Evolutionary conservation across 768 basidiomycete genomes (phyloP), one percentile per base, ranked within the genome.

Genomic region (Clavaria fumosa): DNA sequence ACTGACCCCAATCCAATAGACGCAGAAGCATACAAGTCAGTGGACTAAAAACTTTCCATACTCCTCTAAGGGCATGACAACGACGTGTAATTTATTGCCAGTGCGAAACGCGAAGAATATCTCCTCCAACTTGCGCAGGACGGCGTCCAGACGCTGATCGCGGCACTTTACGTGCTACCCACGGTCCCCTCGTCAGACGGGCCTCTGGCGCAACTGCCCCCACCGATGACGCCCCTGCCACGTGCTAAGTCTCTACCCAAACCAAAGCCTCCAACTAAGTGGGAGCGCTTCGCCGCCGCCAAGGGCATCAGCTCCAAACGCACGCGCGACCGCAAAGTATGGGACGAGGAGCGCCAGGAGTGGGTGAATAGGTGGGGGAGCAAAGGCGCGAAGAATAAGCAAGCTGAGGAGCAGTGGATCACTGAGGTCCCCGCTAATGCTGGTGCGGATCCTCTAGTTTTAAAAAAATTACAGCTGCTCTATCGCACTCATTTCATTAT

Each of bases 331-430:
- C 81, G 71, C 61, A 76, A 77, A 48, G 70, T 76, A 4, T 97
- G 85, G 84, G 90, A 97, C 55, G 91, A 97, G 49, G 90, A 93
- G 56, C 74, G 69, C 52, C 88, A 95, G 56, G 82, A 81, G 12
- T 97, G 85, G 81, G 81, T 91, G 4, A 69, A 77, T 41, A 65
- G 85, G 31, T 97, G 91, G 91, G 91, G 95, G 0, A 69, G 70
- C 50, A 70, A 74, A 38, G 82, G 89, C 5, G n/a, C n/a, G n/a
- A 89, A 86, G 65, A 97, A 96, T 53, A 90, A 73, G 62, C 69
- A 86, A 45, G 56, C 59, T 14, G 88, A 95, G 60, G 70, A 70
- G 5, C 81, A 89, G 54, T 97, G 93, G 91, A 67, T 93, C 40
- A 75, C 81, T 35, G 90, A 91, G 56, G 83, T 99, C 33, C 85